phyloP scores from a whole-genome alignment of 495 filamentous ascomycete species.

The Monascus purpureus region DNA sequence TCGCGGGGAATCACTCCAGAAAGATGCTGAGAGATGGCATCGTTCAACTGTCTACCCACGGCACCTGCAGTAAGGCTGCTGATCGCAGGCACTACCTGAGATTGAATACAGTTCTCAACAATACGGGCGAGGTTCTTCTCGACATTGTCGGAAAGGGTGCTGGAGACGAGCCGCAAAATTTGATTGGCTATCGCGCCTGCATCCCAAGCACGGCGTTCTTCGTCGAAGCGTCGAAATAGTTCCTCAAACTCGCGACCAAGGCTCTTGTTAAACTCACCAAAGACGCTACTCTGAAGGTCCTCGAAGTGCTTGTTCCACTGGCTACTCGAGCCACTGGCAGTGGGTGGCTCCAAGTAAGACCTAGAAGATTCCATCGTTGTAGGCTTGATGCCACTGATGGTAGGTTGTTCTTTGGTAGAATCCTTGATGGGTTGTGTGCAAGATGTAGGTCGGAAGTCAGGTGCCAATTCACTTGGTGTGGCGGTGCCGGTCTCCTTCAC shows the following conservation, averaged over 20 bases:
- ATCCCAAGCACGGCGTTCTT: conserved; percentile 50
- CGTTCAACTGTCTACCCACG: conserved; percentile 48
- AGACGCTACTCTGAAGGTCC: conserved; percentile 40
- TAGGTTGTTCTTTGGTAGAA: conserved; percentile 5
- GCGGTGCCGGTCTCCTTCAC: conserved; percentile 14
- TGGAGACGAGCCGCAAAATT: conserved; percentile 74
- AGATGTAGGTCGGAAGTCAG: background rate
- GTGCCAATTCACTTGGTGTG: background rate
- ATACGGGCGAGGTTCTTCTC: conserved; percentile 64
- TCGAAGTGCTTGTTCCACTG: conserved; percentile 38
- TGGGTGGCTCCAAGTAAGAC: conserved; percentile 1
- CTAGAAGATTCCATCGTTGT: conserved; percentile 1
- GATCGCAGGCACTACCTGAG: conserved; percentile 47
- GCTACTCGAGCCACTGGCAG: conserved; percentile 17
- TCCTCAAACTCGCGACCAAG: conserved; percentile 42
- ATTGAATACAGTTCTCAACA: conserved; percentile 51
- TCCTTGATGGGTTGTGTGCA: background rate
- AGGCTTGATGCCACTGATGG: conserved; percentile 8
- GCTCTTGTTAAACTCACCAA: conserved; percentile 39
- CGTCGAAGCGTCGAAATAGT: conserved; percentile 47
- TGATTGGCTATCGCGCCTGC: conserved; percentile 52
- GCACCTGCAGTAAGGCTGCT: conserved; percentile 32
- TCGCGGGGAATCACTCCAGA: conserved; percentile 34
- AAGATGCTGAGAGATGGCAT: conserved; percentile 36
- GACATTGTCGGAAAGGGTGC: conserved; percentile 78